Base-by-base conservation (phyloP, 371 early-diverging fungal genomes). In the Mortierella polycephala region DNA sequence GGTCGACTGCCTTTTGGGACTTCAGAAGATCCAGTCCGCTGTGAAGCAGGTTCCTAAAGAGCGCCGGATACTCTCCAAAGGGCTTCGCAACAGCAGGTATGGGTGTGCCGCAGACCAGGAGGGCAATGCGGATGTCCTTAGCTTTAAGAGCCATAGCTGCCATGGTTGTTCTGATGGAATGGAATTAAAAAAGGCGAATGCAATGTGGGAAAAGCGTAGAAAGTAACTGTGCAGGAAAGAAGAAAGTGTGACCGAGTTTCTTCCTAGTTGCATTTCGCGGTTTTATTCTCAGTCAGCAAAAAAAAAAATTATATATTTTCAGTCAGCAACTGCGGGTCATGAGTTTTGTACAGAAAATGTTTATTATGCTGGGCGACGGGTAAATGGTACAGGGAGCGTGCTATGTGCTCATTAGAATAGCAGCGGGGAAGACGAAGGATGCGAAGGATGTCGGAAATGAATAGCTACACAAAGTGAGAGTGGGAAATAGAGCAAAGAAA, bases 101-200 rank as follows among this genome's bases (percentile, higher is more conserved):
- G 10, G 91, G 90, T 16, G 85, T 86, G 57, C 89, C 91, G 62
- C 87, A 88, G 12, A 85, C 79, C 10, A 89, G 72, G 9, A 86
- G 72, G 40, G 88, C 89, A 10, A 88, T 44, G 2, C 73, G 64
- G 52, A 76, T 62, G 8, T 63, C 47, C 39, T 37, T 69, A 57
- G n/a, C n/a, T 39, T 67, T 46, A 0, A 40, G 12, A 21, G 37
- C 62, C 58, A 62, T 63, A 21, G 46, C n/a, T 20, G 56, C 14
- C 64, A 63, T 62, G 51, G 23, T 40, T 37, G 16, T 51, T 50
- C 21, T 23, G 21, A 18, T 14, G 30, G 30, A 30, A n/a, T 16
- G 51, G 41, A 21, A 21, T 30, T 23, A 64, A n/a, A 46, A 55
- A 44, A 37, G 14, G 11, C 13, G 44, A 55, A 42, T 41, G 8